Base-by-base conservation (phyloP, 495 filamentous ascomycete species). In the Glarea lozoyensis region DNA sequence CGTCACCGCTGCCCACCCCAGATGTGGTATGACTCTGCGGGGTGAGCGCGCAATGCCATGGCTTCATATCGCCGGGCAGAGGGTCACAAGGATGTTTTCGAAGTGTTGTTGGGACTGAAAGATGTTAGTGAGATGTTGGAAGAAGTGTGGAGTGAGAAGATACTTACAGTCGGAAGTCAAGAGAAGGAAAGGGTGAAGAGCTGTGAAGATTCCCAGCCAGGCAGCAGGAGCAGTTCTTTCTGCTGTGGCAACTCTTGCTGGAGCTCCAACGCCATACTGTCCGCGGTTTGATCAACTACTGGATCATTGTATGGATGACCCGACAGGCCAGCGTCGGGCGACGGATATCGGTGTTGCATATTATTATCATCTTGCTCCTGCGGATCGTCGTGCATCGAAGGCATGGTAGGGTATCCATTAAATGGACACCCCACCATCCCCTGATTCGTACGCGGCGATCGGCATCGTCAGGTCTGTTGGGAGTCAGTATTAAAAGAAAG, bases 331-430 rank as follows among this genome's bases (percentile, higher is more conserved):
- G 45, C 37, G 21, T 48, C 42, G 34, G 55, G 55, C 13, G 36
- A 46, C 15, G 55, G 55, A 45, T 58, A 55, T 40, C 46, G 47
- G 25, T 37, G 43, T 3, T 49, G 37, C 12, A 40, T 30, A 29
- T 48, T 38, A 22, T 43, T 45, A 27, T 53, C 45, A 11, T 57
- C 50, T 37, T 53, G 44, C n/a, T 57, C 54, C 25, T 54, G 46
- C n/a, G 40, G 45, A 21, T 51, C 48, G 12, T 51, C 48, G 13
- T 52, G 45, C 52, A 55, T 51, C 22, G 46, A 37, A 1, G 37
- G 18, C 12, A 38, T 13, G 17, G 39, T 43, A 12, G 53, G 53
- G 19, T 56, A 56, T 24, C 34, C 29, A 19, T 45, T 27, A 13
- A 43, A 48, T n/a, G 27, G 7, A 17, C 37, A 39, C n/a, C n/a